These are phyloP conservation scores for Viola odorata DNA, from an alignment of 345 rosid genomes.

Conservation along the genomic window DNA sequence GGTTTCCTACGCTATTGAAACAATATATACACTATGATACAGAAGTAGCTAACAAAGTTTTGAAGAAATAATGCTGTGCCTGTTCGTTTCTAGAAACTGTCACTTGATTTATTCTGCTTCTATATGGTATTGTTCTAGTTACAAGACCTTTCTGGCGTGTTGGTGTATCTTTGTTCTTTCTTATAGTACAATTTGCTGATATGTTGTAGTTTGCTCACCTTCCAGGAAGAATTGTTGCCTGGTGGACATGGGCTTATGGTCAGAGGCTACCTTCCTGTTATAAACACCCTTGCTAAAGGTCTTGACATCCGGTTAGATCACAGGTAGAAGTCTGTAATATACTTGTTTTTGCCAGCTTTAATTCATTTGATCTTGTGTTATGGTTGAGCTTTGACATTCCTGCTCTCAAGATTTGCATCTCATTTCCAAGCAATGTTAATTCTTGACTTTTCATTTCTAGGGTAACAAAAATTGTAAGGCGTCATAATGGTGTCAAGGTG, in stretches of 20 bases:
- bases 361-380: neutral
- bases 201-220: neutral
- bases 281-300: slow-evolving; percentile 92
- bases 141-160: no score
- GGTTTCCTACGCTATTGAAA: no score
- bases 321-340: slow-evolving; percentile 35
- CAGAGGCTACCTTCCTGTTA: slow-evolving; percentile 90
- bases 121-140: no score
- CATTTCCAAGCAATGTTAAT: neutral
- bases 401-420: neutral
- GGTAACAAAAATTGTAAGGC: slow-evolving; percentile 68
- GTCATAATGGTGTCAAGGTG: slow-evolving; percentile 70
- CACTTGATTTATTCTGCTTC: no score
- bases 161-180: no score
- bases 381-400: neutral
- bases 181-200: neutral
- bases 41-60: no score
- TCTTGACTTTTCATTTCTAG: slow-evolving; percentile 23
- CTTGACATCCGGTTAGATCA: slow-evolving; percentile 78
- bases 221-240: slow-evolving; percentile 82
- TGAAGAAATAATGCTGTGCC: no score
- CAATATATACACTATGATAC: no score
- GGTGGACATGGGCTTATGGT: slow-evolving; percentile 99
- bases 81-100: no score
- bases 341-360: neutral